phyloP scores from a whole-genome alignment of 2,329 filamentous ascomycete genomes.

The Exserohilum rostratum region DNA sequence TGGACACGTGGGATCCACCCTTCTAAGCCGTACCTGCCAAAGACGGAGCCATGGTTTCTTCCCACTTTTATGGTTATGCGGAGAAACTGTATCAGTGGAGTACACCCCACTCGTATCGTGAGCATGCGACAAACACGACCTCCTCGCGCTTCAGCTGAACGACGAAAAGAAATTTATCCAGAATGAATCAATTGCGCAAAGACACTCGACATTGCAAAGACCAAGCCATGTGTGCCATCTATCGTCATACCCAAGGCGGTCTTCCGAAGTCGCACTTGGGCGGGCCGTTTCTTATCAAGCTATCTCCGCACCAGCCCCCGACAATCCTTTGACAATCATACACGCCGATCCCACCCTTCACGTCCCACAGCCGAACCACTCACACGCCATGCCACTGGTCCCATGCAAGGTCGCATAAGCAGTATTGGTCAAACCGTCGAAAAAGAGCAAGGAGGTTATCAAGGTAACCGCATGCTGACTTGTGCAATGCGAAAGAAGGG shows the following conservation, averaged over 20 bases:
- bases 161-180: too few species aligned
- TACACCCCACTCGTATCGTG: neutral
- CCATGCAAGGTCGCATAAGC: slow-evolving; percentile 3
- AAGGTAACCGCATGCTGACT: neutral
- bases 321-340: slow-evolving; percentile 5
- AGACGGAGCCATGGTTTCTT: slow-evolving; percentile 4
- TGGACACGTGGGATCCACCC: neutral
- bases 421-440: slow-evolving; percentile 7
- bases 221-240: neutral
- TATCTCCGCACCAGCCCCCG: slow-evolving; percentile 8
- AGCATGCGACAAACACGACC: neutral
- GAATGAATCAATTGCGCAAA: neutral
- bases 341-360: slow-evolving; percentile 15
- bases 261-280: slow-evolving; percentile 7
- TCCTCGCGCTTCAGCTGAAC: neutral
- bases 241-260: neutral
- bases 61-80: neutral
- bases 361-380: slow-evolving; percentile 17
- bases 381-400: neutral
- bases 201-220: neutral
- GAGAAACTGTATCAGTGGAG: neutral
- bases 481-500: slow-evolving; percentile 5
- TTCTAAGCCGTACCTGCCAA: neutral
- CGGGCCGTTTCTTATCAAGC: slow-evolving; percentile 21
- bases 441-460: slow-evolving; percentile 9